A percentile compares a stretch with the other conserved stretches of the same genome.
These are phyloP conservation scores for Acacia melanoxylon DNA, from an alignment of 306 rosid species.

Conservation along the genomic window DNA sequence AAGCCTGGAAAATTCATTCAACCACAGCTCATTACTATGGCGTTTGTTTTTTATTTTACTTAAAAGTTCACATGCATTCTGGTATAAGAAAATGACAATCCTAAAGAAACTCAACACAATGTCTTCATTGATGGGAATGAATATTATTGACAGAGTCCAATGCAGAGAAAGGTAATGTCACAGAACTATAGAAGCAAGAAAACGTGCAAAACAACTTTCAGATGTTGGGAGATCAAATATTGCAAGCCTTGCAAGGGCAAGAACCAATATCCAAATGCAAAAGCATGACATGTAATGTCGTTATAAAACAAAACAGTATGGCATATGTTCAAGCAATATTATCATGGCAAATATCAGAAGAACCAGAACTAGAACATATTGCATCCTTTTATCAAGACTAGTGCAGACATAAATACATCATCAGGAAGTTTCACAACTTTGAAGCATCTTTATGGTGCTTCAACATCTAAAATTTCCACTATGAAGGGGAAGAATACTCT, in stretches of 20 bases:
- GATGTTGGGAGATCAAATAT: conserved; percentile 7
- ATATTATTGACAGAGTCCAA: not conserved
- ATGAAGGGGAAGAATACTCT: not conserved
- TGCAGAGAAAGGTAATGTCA: not conserved
- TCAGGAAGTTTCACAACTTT: not conserved
- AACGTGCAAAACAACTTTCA: not conserved
- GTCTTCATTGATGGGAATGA: not conserved
- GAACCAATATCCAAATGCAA: not conserved
- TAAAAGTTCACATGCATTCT: not conserved
- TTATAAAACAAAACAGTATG: not conserved
- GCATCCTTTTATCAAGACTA: not conserved
- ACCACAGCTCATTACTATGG: not conserved
- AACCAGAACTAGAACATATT: not conserved
- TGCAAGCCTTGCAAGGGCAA: conserved; percentile 2
- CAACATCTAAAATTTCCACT: not conserved
- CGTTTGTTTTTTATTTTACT: not conserved
- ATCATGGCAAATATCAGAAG: not conserved
- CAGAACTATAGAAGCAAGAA: not conserved
- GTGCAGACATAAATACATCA: not conserved
- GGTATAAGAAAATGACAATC: not conserved
- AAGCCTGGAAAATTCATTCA: not conserved
- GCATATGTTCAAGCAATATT: not conserved
- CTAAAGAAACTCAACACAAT: not conserved
- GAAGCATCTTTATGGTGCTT: not conserved
- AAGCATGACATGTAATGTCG: conserved; percentile 1